Base-by-base conservation (phyloP, 2,329 filamentous ascomycete genomes). In the Aspergillus sp. region DNA sequence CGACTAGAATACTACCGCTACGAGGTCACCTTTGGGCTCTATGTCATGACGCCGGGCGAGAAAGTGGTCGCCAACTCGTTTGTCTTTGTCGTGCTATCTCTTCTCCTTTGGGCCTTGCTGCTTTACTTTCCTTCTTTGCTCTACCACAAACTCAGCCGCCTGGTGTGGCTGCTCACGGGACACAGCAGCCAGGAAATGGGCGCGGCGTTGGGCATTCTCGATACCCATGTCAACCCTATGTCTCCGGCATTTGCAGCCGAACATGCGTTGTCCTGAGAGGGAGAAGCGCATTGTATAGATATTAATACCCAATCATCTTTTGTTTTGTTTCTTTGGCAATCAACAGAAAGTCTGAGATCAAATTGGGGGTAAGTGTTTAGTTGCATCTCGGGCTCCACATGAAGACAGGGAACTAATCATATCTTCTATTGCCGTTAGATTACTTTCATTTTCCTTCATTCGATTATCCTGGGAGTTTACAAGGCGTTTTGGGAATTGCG, bases 1-100 rank as follows among this genome's bases (percentile, higher is more conserved):
- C 61, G 62, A 29, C 63, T 73, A 19, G 64, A 63, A 52, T 72
- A 72, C 43, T 72, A 73, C 49, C 68, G 64, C 42, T 73, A 72
- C 48, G 69, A 74, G 51, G 68, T 73, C 37, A 73, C 70, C 3
- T 72, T 68, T 43, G 65, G 66, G 5, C 52, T 69, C 6, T 73
- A 72, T 48, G 59, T 71, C 26, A 63, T 74, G 65, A 71, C 66
- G 0, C 60, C 67, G 1, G 60, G 53, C 37, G 70, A 74, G 50
- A 74, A 71, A 44, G 48, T 66, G 7, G 59, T 67, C 8, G 60
- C 68, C 45, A 72, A 73, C 46, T 55, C 59, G 5, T 65, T 71
- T 38, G 59, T 71, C 26, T 32, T 71, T 1, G 49, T 65, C 7
- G 54, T 63, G 36, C 40, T 68, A 33, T 54, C 49, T 13, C 58